phyloP scores from a whole-genome alignment of 352 stramenopile genomes.

The Globisporangium spiculum region DNA sequence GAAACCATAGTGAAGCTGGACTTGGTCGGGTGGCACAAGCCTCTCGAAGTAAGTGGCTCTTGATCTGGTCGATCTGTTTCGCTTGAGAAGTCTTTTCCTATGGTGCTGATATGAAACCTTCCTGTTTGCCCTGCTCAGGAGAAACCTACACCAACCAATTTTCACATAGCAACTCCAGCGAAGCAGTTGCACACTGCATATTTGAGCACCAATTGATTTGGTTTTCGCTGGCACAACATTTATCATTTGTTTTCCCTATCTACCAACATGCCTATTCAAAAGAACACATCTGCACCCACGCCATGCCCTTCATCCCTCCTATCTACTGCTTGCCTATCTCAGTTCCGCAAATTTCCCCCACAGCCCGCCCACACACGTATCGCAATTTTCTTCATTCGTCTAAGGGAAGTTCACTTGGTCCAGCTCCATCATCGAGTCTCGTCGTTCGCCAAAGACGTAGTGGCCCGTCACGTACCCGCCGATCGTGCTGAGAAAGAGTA shows the following conservation, averaged over 20 bases:
- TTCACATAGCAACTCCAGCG: neutral
- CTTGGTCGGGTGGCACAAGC: neutral
- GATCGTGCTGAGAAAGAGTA: slow-evolving; percentile 54
- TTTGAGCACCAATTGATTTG: neutral
- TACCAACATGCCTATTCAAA: neutral
- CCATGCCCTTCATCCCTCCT: neutral
- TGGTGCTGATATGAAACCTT: neutral
- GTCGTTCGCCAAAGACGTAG: slow-evolving; percentile 66
- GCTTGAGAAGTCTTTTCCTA: neutral
- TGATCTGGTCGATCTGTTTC: neutral
- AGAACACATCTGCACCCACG: neutral
- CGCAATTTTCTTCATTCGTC: neutral
- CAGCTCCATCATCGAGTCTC: slow-evolving; percentile 34
- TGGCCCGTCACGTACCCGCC: slow-evolving; percentile 57
- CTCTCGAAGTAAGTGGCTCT: neutral
- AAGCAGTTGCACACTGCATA: neutral
- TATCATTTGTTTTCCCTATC: neutral
- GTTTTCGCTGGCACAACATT: neutral
- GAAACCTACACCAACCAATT: too few species aligned
- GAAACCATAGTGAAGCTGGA: neutral
- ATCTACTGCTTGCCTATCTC: slow-evolving; percentile 1
- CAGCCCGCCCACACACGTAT: neutral
- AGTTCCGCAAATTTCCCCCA: neutral
- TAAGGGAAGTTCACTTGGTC: slow-evolving; percentile 23
- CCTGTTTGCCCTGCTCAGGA: too few species aligned